Percentiles rank a stretch among this genome's conserved stretches.
Evolutionary conservation across 495 filamentous ascomycete genomes (phyloP).

Genomic region (Penicillium goetzii): DNA sequence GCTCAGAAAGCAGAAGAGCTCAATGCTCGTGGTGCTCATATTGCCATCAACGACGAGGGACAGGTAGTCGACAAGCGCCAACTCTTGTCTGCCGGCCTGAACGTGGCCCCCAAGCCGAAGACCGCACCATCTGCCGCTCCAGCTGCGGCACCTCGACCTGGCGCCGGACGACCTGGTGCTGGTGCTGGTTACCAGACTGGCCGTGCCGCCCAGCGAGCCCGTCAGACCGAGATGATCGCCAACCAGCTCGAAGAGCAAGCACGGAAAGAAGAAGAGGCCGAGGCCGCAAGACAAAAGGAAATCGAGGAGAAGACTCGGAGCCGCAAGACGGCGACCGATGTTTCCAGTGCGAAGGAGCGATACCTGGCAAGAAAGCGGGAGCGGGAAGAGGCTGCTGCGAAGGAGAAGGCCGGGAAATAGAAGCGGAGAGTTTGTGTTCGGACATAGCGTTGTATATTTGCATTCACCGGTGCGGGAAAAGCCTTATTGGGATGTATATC

Average conservation of each 20-base stretch:
- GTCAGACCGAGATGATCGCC: constrained; percentile 87
- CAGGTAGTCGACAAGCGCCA: constrained; percentile 94
- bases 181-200: constrained; percentile 44
- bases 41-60: constrained; percentile 89
- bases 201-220: constrained; percentile 65
- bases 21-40: constrained; percentile 66
- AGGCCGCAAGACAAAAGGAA: constrained; percentile 65
- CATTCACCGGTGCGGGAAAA: neutral
- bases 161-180: constrained; percentile 36
- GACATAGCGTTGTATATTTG: constrained; percentile 8
- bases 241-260: constrained; percentile 66
- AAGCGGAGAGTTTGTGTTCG: neutral
- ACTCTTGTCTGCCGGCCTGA: constrained; percentile 84
- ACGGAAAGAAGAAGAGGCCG: constrained; percentile 78
- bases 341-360: constrained; percentile 83
- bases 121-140: constrained; percentile 38
- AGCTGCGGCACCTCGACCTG: constrained; percentile 36
- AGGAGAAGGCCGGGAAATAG: constrained; percentile 27
- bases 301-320: constrained; percentile 75
- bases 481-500: constrained; percentile 7
- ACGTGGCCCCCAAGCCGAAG: constrained; percentile 69
- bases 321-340: constrained; percentile 73
- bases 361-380: constrained; percentile 84
- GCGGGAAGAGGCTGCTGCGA: constrained; percentile 63
- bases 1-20: constrained; percentile 74